These are phyloP conservation scores for Dioscorea cayenensis DNA, from an alignment of 116 monocot genomes.

Conservation along the genomic window DNA sequence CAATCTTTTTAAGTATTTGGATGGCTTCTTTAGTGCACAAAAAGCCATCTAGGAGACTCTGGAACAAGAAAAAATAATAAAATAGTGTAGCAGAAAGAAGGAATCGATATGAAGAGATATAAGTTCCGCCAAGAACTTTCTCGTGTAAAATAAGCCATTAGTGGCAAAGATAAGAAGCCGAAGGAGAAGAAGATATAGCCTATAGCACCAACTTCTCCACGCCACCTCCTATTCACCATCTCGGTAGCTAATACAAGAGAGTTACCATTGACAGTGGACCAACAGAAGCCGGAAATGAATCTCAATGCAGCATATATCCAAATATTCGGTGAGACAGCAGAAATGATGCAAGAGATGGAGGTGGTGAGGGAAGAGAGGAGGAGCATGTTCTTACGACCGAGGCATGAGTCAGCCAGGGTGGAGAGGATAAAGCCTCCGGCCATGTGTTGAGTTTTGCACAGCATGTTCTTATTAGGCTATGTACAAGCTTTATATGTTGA, in stretches of 20 bases:
- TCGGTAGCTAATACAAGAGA: constrained; percentile 62
- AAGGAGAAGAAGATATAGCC: constrained; percentile 60
- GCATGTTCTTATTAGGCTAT: too few species aligned
- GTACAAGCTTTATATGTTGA: too few species aligned
- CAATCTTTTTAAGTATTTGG: constrained; percentile 28
- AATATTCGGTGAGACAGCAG: constrained; percentile 46
- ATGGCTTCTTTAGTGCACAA: constrained; percentile 62
- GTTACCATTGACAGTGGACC: constrained; percentile 59
- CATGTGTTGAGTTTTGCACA: too few species aligned
- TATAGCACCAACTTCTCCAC: constrained; percentile 36
- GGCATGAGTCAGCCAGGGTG: constrained; percentile 52
- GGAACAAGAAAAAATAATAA: constrained; percentile 21
- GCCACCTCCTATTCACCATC: constrained; percentile 50
- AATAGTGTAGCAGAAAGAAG: constrained; percentile 39
- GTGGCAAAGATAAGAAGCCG: constrained; percentile 77
- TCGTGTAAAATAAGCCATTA: constrained; percentile 38
- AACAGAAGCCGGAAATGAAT: constrained; percentile 51
- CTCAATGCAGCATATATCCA: constrained; percentile 41
- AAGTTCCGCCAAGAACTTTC: constrained; percentile 52
- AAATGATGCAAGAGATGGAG: constrained; percentile 31
- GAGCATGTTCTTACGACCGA: constrained; percentile 74
- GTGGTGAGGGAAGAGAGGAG: constrained; percentile 43
- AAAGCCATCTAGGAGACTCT: constrained; percentile 78
- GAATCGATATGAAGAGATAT: constrained; percentile 56
- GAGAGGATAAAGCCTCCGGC: too few species aligned